phyloP scores from a whole-genome alignment of 2,329 filamentous ascomycete species.

The Sporothrix variecibatus region DNA sequence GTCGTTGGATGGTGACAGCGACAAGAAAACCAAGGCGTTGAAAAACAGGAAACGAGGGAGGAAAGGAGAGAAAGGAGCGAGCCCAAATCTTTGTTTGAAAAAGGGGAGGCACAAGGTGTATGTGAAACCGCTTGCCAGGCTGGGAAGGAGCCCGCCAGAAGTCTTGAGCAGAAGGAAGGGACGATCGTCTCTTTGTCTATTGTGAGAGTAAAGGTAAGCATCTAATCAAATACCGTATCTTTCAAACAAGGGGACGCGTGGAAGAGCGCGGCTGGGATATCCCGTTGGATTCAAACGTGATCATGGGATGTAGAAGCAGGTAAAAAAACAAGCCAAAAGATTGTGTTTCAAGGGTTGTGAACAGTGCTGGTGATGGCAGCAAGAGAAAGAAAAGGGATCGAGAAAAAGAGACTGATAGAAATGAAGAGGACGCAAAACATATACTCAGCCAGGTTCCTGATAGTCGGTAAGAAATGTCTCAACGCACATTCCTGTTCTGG shows the following conservation, averaged over 20 bases:
- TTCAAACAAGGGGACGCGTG: background rate
- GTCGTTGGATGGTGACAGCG: background rate
- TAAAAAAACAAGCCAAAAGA: background rate
- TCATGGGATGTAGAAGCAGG: no score
- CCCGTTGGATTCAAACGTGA: background rate
- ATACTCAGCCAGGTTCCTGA: constrained; percentile 25
- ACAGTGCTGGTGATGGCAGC: no score
- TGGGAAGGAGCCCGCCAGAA: background rate
- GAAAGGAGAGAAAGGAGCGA: background rate
- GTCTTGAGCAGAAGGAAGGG: background rate
- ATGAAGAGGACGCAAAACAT: constrained; percentile 15
- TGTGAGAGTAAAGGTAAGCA: background rate
- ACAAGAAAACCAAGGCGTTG: background rate
- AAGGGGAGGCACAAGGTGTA: background rate
- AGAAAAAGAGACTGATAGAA: background rate
- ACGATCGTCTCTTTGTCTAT: background rate
- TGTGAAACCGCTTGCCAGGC: background rate
- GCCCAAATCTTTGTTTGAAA: background rate
- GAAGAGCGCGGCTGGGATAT: background rate
- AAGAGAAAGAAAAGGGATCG: background rate
- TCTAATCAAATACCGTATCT: background rate
- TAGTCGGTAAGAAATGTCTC: constrained; percentile 3
- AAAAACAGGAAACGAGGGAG: background rate
- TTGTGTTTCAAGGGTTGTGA: background rate
- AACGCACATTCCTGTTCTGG: constrained; percentile 26